Conservation (phyloP, 129 eudicot species). For the Lactuca sativa region DNA sequence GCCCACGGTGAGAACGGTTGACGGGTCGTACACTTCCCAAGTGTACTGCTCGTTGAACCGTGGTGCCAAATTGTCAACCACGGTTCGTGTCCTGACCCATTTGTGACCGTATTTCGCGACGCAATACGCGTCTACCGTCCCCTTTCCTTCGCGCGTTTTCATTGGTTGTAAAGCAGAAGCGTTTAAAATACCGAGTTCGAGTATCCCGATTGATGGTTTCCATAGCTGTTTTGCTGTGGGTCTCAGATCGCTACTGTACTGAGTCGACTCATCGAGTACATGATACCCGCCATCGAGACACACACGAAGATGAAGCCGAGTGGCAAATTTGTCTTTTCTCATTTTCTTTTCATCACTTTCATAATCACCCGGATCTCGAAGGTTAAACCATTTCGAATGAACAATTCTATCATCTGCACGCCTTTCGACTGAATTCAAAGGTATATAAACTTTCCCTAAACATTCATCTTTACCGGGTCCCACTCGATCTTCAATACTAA, state of each 20-base stretch:
- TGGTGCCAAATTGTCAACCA: conserved; percentile 68
- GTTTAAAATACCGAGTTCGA: conserved; percentile 81
- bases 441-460: conserved; percentile 62
- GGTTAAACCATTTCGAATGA: conserved; percentile 57
- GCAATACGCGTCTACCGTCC: conserved; percentile 67
- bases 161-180: conserved; percentile 73
- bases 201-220: conserved; percentile 80
- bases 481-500: conserved; percentile 67
- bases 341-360: conserved; percentile 54
- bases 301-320: conserved; percentile 67
- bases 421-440: conserved; percentile 50
- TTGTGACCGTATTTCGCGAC: conserved; percentile 86
- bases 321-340: conserved; percentile 60
- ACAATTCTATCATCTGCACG: conserved; percentile 75
- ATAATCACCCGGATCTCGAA: conserved; percentile 48
- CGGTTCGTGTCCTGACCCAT: conserved; percentile 85
- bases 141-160: conserved; percentile 71
- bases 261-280: conserved; percentile 91
- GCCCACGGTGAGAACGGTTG: conserved; percentile 85
- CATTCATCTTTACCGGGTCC: conserved; percentile 66
- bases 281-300: conserved; percentile 95
- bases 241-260: conserved; percentile 91
- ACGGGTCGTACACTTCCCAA: conserved; percentile 93
- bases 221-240: conserved; percentile 86
- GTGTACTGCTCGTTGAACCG: conserved; percentile 87